Evolutionary conservation across 2,329 filamentous ascomycete genomes (phyloP), one percentile per base, ranked within the genome.

Genomic region (Bipolaris bicolor): DNA sequence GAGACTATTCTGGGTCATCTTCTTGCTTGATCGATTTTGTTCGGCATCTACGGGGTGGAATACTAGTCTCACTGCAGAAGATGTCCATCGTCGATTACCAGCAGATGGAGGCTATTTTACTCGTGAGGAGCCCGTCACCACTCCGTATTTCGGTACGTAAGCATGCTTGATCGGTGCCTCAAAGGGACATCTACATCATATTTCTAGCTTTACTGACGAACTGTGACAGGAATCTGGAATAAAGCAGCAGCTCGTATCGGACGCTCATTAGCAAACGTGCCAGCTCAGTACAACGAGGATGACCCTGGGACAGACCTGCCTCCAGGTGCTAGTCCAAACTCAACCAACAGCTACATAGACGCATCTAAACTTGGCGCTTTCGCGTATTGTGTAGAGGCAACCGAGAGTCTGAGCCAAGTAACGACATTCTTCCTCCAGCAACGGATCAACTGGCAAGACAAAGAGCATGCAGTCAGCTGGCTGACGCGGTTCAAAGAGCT

Each of bases 101-200:
- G 72, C 72, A 37, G 72, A 74, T 50, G 72, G 72, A 15, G 67
- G 71, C 1, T 74, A 73, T 20, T 74, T 74, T 41, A 74, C 72
- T 2, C 65, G 71, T 7, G 69, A 73, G 33, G 72, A 74, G 39
- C 64, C 69, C 15, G 72, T 74, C 0, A 70, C 65, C 1, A 74
- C 72, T 3, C 72, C 72, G 1, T 74, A 68, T 49, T 74, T 74
- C 52, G 72, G 43, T 46, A 46, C 4, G 43, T 46, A 22, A 15
- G 16, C n/a, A 33, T n/a, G 11, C 7, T 46, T 46, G 22, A 16
- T 16, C 0, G 4, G 5, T 5, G 5, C 10, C 20, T 22, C 16
- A 2, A 3, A 41, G 2, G 3, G 4, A 40, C 2, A 24, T 22
- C 2, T 41, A 13, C 4, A 41, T 20, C 16, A 3, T 2, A 15